phyloP scores from a whole-genome alignment of 2,329 filamentous ascomycete genomes.

The Neopestalotiopsis sp. region DNA sequence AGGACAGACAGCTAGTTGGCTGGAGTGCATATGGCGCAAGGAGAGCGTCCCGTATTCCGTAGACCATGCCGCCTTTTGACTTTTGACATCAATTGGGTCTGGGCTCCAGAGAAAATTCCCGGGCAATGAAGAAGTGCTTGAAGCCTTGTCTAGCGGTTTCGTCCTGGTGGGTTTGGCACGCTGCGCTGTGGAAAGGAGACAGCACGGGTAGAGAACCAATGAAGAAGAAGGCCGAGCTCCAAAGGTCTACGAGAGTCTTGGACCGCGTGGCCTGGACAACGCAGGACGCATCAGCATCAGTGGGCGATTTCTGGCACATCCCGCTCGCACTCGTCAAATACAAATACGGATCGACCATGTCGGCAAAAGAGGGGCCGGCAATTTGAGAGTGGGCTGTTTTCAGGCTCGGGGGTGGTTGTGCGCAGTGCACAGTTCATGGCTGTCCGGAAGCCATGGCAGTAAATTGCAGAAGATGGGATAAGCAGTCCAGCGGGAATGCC shows the following conservation, averaged over 20 bases:
- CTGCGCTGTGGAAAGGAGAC: neutral
- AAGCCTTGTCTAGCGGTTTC: neutral
- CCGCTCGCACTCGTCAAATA: neutral
- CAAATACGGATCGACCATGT: constrained; percentile 4
- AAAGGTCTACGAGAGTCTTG: neutral
- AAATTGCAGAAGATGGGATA: constrained; percentile 2
- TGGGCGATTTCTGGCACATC: neutral
- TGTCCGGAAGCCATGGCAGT: neutral
- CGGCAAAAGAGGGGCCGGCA: neutral
- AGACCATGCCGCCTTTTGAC: neutral
- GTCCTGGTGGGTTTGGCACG: neutral
- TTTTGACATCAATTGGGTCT: neutral
- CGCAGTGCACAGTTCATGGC: neutral
- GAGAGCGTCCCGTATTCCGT: neutral
- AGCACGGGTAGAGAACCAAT: neutral
- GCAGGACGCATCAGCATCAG: constrained; percentile 1
- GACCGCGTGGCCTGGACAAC: neutral
- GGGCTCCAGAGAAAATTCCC: neutral
- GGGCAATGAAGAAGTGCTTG: neutral
- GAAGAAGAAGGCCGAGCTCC: neutral
- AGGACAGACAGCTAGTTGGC: neutral
- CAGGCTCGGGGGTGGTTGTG: neutral
- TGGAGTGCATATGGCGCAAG: neutral
- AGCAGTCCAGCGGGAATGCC: neutral
- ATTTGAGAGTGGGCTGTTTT: neutral